phyloP scores from a whole-genome alignment of 2,329 filamentous ascomycete genomes.

The Aureobasidium sp. region DNA sequence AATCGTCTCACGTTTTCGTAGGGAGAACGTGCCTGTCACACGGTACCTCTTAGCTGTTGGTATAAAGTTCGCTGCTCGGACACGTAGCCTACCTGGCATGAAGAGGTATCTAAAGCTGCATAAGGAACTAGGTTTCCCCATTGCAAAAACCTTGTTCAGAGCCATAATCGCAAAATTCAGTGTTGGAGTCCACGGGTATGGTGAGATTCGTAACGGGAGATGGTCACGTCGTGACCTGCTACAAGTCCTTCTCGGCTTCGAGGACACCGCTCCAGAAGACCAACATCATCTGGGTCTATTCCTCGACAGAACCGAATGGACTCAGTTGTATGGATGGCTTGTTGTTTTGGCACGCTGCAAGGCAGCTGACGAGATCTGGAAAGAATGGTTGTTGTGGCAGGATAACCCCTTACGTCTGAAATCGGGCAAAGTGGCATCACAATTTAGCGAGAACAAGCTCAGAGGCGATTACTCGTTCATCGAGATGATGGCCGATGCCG shows the following conservation, averaged over 20 bases:
- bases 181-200: slow-evolving; percentile 30
- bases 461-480: slow-evolving; percentile 31
- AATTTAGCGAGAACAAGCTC: slow-evolving; percentile 18
- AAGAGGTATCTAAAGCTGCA: slow-evolving; percentile 26
- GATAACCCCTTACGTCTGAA: slow-evolving; percentile 18
- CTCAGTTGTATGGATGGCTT: slow-evolving; percentile 30
- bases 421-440: neutral
- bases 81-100: slow-evolving; percentile 26
- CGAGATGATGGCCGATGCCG: slow-evolving; percentile 28
- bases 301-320: slow-evolving; percentile 27
- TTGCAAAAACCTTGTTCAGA: slow-evolving; percentile 27
- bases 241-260: slow-evolving; percentile 31
- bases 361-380: slow-evolving; percentile 25
- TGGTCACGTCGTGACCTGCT: slow-evolving; percentile 30
- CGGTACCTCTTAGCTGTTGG: slow-evolving; percentile 23
- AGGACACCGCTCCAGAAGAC: slow-evolving; percentile 25
- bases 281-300: slow-evolving; percentile 29
- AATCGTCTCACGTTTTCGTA: slow-evolving; percentile 25
- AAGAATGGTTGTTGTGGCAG: slow-evolving; percentile 30
- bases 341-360: slow-evolving; percentile 28
- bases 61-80: slow-evolving; percentile 30
- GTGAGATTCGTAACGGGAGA: slow-evolving; percentile 33
- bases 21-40: slow-evolving; percentile 21
- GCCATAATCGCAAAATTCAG: slow-evolving; percentile 32
- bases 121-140: slow-evolving; percentile 17